Evolutionary conservation across 345 rosid genomes (phyloP).

Genomic region (Boechera stricta): DNA sequence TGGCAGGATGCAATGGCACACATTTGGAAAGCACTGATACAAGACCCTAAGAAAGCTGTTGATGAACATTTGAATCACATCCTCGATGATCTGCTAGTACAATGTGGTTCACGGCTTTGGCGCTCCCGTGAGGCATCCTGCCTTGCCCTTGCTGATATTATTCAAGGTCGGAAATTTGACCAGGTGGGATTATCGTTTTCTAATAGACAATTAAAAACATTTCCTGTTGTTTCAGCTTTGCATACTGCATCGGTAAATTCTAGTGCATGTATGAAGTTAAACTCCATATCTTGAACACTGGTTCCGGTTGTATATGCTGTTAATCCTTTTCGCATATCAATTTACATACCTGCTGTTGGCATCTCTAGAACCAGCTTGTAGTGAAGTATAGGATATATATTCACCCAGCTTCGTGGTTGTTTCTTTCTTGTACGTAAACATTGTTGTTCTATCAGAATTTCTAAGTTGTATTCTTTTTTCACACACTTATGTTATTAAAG

Average conservation of each 20-base stretch:
- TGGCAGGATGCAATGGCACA: slow-evolving; percentile 93
- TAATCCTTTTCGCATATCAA: slow-evolving; percentile 14
- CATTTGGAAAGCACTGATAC: slow-evolving; percentile 93
- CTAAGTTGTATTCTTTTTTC: slow-evolving; percentile 13
- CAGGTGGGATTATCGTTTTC: slow-evolving; percentile 61
- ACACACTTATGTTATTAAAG: slow-evolving; percentile 48
- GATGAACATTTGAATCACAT: slow-evolving; percentile 86
- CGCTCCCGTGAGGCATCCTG: slow-evolving; percentile 97
- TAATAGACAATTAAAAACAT: background rate
- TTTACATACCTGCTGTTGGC: background rate
- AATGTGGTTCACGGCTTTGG: slow-evolving; percentile 94
- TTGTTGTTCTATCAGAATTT: slow-evolving; percentile 5
- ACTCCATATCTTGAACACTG: slow-evolving; percentile 11
- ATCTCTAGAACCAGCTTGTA: slow-evolving; percentile 16
- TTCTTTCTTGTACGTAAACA: slow-evolving; percentile 23
- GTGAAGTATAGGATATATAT: slow-evolving; percentile 21
- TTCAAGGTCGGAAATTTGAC: slow-evolving; percentile 88
- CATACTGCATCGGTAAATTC: slow-evolving; percentile 11
- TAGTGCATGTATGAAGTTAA: slow-evolving; percentile 11
- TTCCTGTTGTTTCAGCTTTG: background rate
- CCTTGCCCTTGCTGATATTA: slow-evolving; percentile 91
- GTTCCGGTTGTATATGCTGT: slow-evolving; percentile 14
- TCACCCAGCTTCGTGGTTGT: slow-evolving; percentile 12
- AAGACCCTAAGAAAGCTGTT: slow-evolving; percentile 79
- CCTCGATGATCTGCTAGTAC: slow-evolving; percentile 76